Evolutionary conservation across 1,284 basidiomycete species (phyloP).

Genomic region (Leccinum angustisporum): DNA sequence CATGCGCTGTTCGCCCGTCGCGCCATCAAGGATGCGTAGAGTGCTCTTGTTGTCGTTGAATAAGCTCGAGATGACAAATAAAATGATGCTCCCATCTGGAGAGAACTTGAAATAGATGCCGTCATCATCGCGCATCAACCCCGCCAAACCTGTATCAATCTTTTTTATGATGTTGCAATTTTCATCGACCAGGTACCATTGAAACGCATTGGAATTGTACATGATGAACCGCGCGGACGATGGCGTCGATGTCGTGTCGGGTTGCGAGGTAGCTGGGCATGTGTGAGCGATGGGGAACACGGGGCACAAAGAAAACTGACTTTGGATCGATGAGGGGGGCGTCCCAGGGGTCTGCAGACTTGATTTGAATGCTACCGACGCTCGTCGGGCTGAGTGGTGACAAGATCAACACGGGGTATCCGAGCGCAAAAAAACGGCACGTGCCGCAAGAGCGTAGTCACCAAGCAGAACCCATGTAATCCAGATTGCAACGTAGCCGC

Average conservation of each 20-base stretch:
- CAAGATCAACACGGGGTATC: background rate
- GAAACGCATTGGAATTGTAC: too few species aligned
- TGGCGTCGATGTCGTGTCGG: slow-evolving; percentile 52
- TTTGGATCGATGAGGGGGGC: slow-evolving; percentile 46
- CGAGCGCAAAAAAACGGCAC: background rate
- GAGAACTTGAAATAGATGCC: too few species aligned
- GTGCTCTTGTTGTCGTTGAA: too few species aligned
- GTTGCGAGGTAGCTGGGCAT: slow-evolving; percentile 53
- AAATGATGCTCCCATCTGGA: too few species aligned
- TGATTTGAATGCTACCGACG: slow-evolving; percentile 40
- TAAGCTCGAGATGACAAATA: too few species aligned
- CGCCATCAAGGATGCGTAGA: too few species aligned
- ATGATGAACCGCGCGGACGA: slow-evolving; percentile 34
- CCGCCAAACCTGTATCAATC: too few species aligned
- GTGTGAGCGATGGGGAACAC: background rate
- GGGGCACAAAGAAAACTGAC: slow-evolving; percentile 24
- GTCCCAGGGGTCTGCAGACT: slow-evolving; percentile 42
- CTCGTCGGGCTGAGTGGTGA: slow-evolving; percentile 41
- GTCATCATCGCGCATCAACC: too few species aligned
- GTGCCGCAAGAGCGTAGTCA: slow-evolving; percentile 25
- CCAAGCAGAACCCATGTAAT: slow-evolving; percentile 22
- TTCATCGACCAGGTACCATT: too few species aligned
- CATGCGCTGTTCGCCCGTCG: too few species aligned
- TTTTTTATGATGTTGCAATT: too few species aligned
- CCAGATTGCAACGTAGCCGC: background rate